Percentiles rank a stretch among this genome's conserved stretches.
phyloP scores from a whole-genome alignment of 768 basidiomycete genomes.

The Megacollybia marginata region DNA sequence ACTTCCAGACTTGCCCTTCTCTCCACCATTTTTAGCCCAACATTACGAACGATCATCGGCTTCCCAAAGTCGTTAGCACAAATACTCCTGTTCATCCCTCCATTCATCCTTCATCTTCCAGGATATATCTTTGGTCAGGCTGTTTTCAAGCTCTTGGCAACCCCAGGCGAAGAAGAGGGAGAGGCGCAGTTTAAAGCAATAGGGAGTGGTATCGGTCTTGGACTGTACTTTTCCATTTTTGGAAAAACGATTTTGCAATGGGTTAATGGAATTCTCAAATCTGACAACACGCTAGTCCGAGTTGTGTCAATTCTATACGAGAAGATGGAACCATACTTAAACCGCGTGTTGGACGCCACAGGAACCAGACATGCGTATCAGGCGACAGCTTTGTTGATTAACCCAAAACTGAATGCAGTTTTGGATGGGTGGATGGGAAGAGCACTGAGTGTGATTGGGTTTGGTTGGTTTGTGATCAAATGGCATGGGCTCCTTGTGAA shows the following conservation, averaged over 20 bases:
- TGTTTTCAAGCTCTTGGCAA: conserved; percentile 34
- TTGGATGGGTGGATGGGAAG: background rate
- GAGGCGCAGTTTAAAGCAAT: conserved; percentile 67
- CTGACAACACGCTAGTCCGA: background rate
- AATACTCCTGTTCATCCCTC: conserved; percentile 30
- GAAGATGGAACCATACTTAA: background rate
- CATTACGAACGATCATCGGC: background rate
- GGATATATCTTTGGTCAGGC: conserved; percentile 45
- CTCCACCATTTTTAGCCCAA: conserved; percentile 3
- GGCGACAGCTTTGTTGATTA: background rate
- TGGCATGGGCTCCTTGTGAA: conserved; percentile 13
- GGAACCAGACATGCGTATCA: background rate
- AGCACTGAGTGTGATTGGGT: background rate
- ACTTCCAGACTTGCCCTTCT: conserved; percentile 7
- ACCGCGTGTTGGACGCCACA: background rate
- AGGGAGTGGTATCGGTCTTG: conserved; percentile 38
- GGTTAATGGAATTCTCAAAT: background rate
- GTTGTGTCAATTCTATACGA: background rate
- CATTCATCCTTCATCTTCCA: conserved; percentile 48
- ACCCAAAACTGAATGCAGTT: too few species aligned
- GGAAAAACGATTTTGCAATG: conserved; percentile 1
- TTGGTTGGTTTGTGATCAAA: conserved; percentile 2
- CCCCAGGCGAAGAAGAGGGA: conserved; percentile 52
- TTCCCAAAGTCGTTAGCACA: conserved; percentile 27
- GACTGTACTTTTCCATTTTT: conserved; percentile 8